phyloP scores from a whole-genome alignment of 805 yeast species.

The Yarrowia sp. region DNA sequence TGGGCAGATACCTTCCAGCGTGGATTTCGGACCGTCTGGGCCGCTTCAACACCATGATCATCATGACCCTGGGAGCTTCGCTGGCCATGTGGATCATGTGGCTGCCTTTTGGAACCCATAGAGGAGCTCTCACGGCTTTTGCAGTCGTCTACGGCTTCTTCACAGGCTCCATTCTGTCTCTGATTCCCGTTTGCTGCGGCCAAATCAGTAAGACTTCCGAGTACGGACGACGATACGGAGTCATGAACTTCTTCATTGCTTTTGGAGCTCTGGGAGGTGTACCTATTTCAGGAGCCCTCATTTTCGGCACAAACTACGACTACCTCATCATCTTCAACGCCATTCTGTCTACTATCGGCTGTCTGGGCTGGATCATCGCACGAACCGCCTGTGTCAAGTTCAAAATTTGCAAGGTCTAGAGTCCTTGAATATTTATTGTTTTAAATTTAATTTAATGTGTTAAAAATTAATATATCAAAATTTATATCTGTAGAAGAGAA shows the following conservation, averaged over 20 bases:
- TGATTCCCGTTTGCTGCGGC: constrained; percentile 59
- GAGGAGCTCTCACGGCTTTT: constrained; percentile 44
- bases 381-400: constrained; percentile 17
- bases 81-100: constrained; percentile 41
- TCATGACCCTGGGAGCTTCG: constrained; percentile 38
- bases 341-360: constrained; percentile 11
- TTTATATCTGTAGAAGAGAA: too few relatives aligned
- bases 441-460: not conserved
- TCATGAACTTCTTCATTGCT: constrained; percentile 57
- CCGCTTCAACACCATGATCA: constrained; percentile 50
- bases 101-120: constrained; percentile 44
- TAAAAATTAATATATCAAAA: too few relatives aligned
- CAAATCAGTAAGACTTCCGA: constrained; percentile 54
- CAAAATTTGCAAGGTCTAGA: not conserved
- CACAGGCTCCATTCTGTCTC: constrained; percentile 53
- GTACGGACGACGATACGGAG: constrained; percentile 55
- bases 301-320: constrained; percentile 31
- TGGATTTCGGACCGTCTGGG: constrained; percentile 48
- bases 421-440: not conserved
- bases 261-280: constrained; percentile 47
- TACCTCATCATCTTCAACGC: constrained; percentile 26
- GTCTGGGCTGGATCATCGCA: constrained; percentile 4
- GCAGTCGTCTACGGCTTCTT: constrained; percentile 52
- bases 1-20: constrained; percentile 48
- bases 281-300: constrained; percentile 50